phyloP scores from a whole-genome alignment of 768 basidiomycete species.

The Lepiota brunneoincarnata region DNA sequence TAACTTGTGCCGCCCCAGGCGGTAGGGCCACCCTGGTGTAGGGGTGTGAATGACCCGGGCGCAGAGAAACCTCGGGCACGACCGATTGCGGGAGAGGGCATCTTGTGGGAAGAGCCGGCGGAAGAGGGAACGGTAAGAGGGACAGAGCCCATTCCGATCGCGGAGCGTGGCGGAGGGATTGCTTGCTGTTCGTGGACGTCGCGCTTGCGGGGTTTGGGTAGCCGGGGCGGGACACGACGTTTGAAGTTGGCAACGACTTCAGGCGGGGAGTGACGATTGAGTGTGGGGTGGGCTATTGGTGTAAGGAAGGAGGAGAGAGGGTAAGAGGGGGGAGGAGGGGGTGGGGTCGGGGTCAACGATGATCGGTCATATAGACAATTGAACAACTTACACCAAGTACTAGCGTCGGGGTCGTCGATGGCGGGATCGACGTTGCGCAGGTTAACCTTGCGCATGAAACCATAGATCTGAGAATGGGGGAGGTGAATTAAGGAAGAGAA shows the following conservation, averaged over 20 bases:
- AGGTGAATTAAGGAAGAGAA: slow-evolving; percentile 15
- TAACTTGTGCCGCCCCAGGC: slow-evolving; percentile 62
- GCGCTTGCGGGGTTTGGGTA: slow-evolving; percentile 84
- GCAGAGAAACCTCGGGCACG: slow-evolving; percentile 81
- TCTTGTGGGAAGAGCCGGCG: slow-evolving; percentile 35
- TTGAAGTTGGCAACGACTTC: slow-evolving; percentile 94
- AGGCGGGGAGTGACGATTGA: slow-evolving; percentile 86
- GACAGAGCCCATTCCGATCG: slow-evolving; percentile 66
- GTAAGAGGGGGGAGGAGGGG: no score
- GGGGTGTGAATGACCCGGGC: slow-evolving; percentile 75
- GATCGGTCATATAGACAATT: slow-evolving; percentile 15
- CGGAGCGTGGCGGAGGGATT: slow-evolving; percentile 75
- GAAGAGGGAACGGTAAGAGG: slow-evolving; percentile 63
- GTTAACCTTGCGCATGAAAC: slow-evolving; percentile 98
- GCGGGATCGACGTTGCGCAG: slow-evolving; percentile 93
- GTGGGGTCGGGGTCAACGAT: slow-evolving; percentile 5
- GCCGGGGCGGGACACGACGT: slow-evolving; percentile 90
- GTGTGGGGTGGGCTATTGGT: slow-evolving; percentile 87
- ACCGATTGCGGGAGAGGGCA: slow-evolving; percentile 39
- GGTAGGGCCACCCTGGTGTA: slow-evolving; percentile 53
- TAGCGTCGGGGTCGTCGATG: slow-evolving; percentile 94
- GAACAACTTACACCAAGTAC: slow-evolving; percentile 85
- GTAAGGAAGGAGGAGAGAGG: slow-evolving; percentile 14
- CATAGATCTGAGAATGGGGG: slow-evolving; percentile 72
- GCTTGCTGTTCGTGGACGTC: slow-evolving; percentile 67